Percentiles rank a stretch among this genome's conserved stretches.
phyloP scores from a whole-genome alignment of 495 filamentous ascomycete genomes.

The Penicillium manginii region DNA sequence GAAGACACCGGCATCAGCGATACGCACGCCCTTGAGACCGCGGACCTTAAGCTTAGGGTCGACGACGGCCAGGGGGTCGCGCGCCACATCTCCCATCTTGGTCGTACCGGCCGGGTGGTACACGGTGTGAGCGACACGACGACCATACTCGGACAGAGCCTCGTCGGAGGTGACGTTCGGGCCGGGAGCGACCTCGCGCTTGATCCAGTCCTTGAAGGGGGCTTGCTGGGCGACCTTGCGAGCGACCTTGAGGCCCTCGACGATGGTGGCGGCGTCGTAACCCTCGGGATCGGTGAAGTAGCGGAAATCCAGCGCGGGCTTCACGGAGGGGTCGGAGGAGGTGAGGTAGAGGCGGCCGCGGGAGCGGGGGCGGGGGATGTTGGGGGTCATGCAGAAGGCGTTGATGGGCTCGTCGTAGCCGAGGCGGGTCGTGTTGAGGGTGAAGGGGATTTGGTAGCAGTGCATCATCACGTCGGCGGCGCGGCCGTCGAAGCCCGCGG shows the following conservation, averaged over 20 bases:
- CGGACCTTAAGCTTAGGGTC: slow-evolving; percentile 59
- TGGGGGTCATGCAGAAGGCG: slow-evolving; percentile 91
- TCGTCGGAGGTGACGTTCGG: slow-evolving; percentile 69
- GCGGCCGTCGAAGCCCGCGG: slow-evolving; percentile 66
- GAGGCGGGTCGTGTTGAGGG: slow-evolving; percentile 69
- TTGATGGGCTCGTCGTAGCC: slow-evolving; percentile 74
- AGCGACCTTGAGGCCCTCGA: slow-evolving; percentile 74
- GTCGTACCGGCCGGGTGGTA: slow-evolving; percentile 87
- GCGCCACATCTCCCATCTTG: slow-evolving; percentile 75
- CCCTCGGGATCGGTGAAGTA: slow-evolving; percentile 87
- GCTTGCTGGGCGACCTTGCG: slow-evolving; percentile 69
- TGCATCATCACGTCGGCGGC: slow-evolving; percentile 88
- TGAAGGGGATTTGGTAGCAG: slow-evolving; percentile 88
- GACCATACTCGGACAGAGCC: slow-evolving; percentile 72
- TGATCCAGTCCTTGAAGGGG: slow-evolving; percentile 80
- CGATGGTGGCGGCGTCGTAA: slow-evolving; percentile 80
- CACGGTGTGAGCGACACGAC: slow-evolving; percentile 78
- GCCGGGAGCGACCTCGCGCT: slow-evolving; percentile 77
- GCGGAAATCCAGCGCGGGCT: slow-evolving; percentile 82
- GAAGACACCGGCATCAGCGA: slow-evolving; percentile 71
- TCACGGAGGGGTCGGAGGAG: slow-evolving; percentile 68
- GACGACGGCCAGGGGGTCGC: slow-evolving; percentile 69
- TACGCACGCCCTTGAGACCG: slow-evolving; percentile 60
- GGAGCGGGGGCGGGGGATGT: slow-evolving; percentile 81
- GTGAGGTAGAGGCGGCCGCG: slow-evolving; percentile 74